Percentiles rank a stretch among this genome's conserved stretches.
Evolutionary conservation across 176 grass and related monocot genomes (phyloP).

Genomic region (Musa itinerans): DNA sequence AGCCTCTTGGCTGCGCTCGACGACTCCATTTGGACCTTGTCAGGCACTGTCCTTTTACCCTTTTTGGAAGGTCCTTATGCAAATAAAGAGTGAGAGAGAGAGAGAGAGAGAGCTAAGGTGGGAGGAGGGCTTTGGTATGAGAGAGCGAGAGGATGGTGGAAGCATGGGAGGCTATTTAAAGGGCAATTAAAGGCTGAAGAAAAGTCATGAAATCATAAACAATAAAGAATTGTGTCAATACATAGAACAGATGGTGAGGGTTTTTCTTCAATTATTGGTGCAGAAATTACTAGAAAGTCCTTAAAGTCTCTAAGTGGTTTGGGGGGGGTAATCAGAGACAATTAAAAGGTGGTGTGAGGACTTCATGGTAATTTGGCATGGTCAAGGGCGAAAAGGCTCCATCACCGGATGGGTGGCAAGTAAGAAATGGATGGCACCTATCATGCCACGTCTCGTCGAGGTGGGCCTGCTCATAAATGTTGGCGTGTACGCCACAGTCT

Average conservation of each 20-base stretch:
- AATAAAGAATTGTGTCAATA: no score
- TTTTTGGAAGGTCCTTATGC: not conserved
- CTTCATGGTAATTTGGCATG: no score
- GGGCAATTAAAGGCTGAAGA: not conserved
- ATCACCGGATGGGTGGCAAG: no score
- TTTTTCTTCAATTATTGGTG: not conserved
- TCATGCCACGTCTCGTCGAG: not conserved
- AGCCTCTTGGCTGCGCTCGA: constrained; percentile 37
- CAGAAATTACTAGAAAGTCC: not conserved
- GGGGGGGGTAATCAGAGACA: no score
- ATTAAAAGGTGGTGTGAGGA: no score
- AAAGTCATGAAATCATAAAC: not conserved
- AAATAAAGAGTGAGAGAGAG: not conserved
- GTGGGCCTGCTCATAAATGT: not conserved
- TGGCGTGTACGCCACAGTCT: not conserved
- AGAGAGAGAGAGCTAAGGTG: not conserved
- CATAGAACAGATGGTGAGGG: not conserved
- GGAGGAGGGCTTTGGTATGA: not conserved
- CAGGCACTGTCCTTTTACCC: not conserved
- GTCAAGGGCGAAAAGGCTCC: no score
- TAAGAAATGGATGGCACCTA: not conserved
- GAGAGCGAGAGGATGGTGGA: not conserved
- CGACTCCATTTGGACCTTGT: constrained; percentile 15
- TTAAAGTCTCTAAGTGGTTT: not conserved
- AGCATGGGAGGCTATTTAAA: not conserved